These are phyloP conservation scores for Panicum miliaceum DNA, from an alignment of 176 grass and related monocot genomes.

Conservation along the genomic window DNA sequence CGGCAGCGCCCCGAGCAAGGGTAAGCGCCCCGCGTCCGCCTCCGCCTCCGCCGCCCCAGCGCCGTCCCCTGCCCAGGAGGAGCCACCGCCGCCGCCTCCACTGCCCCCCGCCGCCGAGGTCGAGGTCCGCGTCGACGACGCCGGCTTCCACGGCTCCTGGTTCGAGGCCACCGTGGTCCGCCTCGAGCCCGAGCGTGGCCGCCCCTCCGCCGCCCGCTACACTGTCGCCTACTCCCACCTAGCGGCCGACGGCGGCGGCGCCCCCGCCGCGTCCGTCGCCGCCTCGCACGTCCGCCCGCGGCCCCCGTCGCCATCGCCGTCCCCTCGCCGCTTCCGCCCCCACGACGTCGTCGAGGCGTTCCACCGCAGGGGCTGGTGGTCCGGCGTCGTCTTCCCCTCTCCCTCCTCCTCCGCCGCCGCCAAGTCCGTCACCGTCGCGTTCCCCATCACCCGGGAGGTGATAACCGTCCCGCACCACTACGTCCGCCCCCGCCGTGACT, in stretches of 20 bases:
- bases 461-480: constrained; percentile 16
- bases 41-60: too few relatives aligned
- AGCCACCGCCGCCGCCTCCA: not conserved
- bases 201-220: not conserved
- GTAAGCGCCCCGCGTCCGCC: not conserved
- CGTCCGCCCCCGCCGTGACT: constrained; percentile 53
- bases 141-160: constrained; percentile 64
- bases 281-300: constrained; percentile 35
- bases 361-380: constrained; percentile 59
- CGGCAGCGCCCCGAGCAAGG: too few relatives aligned
- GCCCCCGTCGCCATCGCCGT: not conserved
- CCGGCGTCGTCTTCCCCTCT: constrained; percentile 43
- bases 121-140: constrained; percentile 58
- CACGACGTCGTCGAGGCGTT: constrained; percentile 65
- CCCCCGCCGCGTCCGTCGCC: constrained; percentile 39
- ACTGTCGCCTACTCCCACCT: constrained; percentile 39
- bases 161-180: constrained; percentile 52
- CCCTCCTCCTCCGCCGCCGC: not conserved
- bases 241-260: not conserved
- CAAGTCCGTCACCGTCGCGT: constrained; percentile 20
- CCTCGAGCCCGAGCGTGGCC: not conserved
- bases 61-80: too few relatives aligned
- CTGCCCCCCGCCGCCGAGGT: constrained; percentile 31
- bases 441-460: constrained; percentile 59
- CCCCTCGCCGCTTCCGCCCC: not conserved